Evolutionary conservation across 352 stramenopile genomes (phyloP).

Genomic region (Globisporangium emineosum): DNA sequence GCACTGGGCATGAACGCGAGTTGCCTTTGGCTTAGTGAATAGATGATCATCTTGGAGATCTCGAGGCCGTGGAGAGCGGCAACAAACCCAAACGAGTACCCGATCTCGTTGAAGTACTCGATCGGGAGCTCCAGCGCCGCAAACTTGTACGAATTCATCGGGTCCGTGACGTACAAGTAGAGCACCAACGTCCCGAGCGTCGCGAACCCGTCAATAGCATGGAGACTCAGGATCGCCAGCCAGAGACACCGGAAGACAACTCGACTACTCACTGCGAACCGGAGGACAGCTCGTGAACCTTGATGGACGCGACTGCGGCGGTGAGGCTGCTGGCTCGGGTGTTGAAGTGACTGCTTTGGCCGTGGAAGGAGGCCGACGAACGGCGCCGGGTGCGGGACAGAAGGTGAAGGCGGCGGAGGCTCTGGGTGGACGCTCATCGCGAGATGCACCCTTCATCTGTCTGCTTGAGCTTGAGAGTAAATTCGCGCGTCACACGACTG

Average conservation of each 20-base stretch:
- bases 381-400: neutral
- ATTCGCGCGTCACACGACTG: no score
- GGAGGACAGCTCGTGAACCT: neutral
- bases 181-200: neutral
- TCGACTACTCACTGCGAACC: neutral
- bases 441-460: no score
- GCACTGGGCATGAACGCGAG: no score
- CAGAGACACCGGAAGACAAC: neutral
- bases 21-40: neutral
- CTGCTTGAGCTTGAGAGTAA: no score
- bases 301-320: neutral
- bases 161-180: neutral
- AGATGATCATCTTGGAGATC: neutral
- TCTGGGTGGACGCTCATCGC: neutral
- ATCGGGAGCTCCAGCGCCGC: neutral
- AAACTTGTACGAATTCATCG: neutral
- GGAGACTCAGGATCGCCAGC: neutral
- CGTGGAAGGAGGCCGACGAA: neutral
- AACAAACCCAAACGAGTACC: slow-evolving; percentile 1
- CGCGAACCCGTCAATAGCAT: neutral
- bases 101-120: neutral
- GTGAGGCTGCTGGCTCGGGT: neutral
- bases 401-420: neutral
- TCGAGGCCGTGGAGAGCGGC: neutral
- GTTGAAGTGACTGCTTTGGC: neutral